Evolutionary conservation across 1,284 basidiomycete genomes (phyloP).

Genomic region (Peniophora sp.): DNA sequence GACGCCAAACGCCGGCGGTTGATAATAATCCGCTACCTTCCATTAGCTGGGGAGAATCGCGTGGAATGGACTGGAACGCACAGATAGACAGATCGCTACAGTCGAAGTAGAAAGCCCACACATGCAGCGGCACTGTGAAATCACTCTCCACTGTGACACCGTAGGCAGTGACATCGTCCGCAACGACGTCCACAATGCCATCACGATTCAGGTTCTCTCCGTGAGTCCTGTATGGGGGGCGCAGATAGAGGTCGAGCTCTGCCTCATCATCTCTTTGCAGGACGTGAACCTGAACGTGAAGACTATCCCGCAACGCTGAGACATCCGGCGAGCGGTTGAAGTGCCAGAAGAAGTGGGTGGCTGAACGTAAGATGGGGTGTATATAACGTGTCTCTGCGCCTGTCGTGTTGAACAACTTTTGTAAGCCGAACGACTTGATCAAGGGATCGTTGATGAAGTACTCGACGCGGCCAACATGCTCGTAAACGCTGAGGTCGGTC

Average conservation of each 20-base stretch:
- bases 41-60: neutral
- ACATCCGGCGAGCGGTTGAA: constrained; percentile 15
- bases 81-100: constrained; percentile 22
- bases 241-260: neutral
- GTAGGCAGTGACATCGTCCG: constrained; percentile 9
- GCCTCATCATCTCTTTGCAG: neutral
- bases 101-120: constrained; percentile 29
- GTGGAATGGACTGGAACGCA: neutral
- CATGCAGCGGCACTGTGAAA: constrained; percentile 19
- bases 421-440: neutral
- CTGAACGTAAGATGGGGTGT: neutral
- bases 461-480: neutral
- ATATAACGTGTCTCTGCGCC: neutral
- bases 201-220: neutral
- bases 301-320: neutral
- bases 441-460: neutral
- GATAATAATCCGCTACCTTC: neutral
- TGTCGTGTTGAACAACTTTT: neutral
- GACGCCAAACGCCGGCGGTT: neutral
- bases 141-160: constrained; percentile 24
- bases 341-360: constrained; percentile 11
- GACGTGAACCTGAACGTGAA: neutral
- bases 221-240: neutral
- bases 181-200: neutral
- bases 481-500: neutral